Evolutionary conservation across 768 basidiomycete species (phyloP), one percentile per base, ranked within the genome.

Genomic region (Serendipita sp.): DNA sequence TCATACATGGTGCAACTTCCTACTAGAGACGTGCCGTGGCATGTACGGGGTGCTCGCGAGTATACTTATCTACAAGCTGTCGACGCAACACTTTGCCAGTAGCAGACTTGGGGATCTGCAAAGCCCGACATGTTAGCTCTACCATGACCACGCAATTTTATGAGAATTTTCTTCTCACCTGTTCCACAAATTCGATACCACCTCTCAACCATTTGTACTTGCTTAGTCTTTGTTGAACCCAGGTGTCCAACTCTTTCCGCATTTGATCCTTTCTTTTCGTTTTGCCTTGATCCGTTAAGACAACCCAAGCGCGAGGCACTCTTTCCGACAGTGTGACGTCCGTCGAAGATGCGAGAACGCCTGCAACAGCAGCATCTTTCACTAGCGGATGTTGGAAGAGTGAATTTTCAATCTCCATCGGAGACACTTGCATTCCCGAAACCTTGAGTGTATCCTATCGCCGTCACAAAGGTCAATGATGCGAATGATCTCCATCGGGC

Each of bases 391-490:
- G 81, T 0, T 76, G 76, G 18, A 84, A 76, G 1, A 91, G 74
- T 27, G 78, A 79, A 31, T 81, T 76, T 70, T 91, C 89, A 62
- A 91, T 85, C 70, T 91, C 88, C 16, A 80, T 78, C 0, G 88
- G 89, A 0, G 89, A 88, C 0, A 91, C 89, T 72, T 91, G 89
- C 58, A 76, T 76, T 2, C 88, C 89, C 0, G 86, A 88, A 2
- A 91, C 79, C 70, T 91, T 91, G 23, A 91, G 76, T 0, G 83
- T 88, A 69, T 91, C 89, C 83, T 88, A 60, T 40, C 40, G 40
- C 13, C 40, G 40, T 40, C 33, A 44, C 15, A 16, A 4, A 29
- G 44, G 2, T 64, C 37, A 64, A 63, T 27, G 15, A 62, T 15
- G 63, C 31, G 44, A 43, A n/a, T 3, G 16, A 23, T 15, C 58